These are phyloP conservation scores for Mucor circinelloides DNA, from an alignment of 371 early-diverging fungal species.

Conservation along the genomic window DNA sequence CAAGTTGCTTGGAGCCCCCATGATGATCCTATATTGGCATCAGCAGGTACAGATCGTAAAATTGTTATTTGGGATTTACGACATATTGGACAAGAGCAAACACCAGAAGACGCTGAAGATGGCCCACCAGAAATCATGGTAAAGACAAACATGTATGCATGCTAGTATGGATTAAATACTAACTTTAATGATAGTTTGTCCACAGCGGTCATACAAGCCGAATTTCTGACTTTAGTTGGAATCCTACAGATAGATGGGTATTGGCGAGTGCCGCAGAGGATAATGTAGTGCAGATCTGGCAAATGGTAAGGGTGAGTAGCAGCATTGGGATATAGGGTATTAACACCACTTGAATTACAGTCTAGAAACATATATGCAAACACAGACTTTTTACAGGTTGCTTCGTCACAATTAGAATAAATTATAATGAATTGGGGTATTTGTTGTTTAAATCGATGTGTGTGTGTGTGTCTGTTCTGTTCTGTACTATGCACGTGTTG, in stretches of 20 bases:
- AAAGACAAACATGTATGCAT: slow-evolving; percentile 17
- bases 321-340: neutral
- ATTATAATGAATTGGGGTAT: neutral
- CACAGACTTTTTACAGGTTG: slow-evolving; percentile 25
- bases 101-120: slow-evolving; percentile 96
- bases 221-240: slow-evolving; percentile 97
- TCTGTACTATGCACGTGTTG: slow-evolving; percentile 6
- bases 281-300: slow-evolving; percentile 98
- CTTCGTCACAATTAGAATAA: slow-evolving; percentile 36
- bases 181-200: slow-evolving; percentile 71
- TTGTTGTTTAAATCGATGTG: neutral
- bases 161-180: slow-evolving; percentile 2
- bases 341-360: slow-evolving; percentile 21
- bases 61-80: slow-evolving; percentile 97
- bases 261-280: slow-evolving; percentile 95
- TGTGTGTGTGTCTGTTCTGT: neutral
- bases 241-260: slow-evolving; percentile 94
- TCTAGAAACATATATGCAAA: slow-evolving; percentile 38
- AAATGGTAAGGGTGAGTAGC: slow-evolving; percentile 73
- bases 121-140: slow-evolving; percentile 97
- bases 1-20: slow-evolving; percentile 97
- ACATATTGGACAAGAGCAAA: slow-evolving; percentile 93
- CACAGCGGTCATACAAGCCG: slow-evolving; percentile 99
- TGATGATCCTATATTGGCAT: slow-evolving; percentile 89
- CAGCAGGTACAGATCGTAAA: slow-evolving; percentile 90